phyloP scores from a whole-genome alignment of 106 monocot species.

The Acorus gramineus region DNA sequence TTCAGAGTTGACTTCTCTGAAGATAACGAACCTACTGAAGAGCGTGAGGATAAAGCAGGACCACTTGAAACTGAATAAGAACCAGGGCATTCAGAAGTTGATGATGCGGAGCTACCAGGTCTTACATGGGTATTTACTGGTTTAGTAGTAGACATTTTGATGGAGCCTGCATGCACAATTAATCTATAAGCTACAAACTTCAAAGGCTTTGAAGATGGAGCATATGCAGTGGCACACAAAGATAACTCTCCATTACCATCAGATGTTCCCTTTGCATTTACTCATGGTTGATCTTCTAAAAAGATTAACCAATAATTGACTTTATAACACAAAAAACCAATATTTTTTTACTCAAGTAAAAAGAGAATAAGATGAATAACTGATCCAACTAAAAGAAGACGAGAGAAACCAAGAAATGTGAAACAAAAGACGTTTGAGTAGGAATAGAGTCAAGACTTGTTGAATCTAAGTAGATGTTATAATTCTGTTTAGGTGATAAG shows the following conservation, averaged over 20 bases:
- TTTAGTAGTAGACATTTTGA: constrained; percentile 18
- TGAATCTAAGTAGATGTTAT: no score
- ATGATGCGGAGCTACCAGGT: constrained; percentile 41
- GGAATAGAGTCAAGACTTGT: no score
- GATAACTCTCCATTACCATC: constrained; percentile 7
- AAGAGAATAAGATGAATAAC: no score
- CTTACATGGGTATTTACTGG: constrained; percentile 14
- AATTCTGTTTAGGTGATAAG: not conserved
- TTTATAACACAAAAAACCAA: no score
- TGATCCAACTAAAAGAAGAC: no score
- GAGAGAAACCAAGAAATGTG: no score
- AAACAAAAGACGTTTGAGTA: no score
- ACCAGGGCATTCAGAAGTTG: constrained; percentile 30
- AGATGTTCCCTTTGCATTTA: constrained; percentile 8
- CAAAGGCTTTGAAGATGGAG: constrained; percentile 2
- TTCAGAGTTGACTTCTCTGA: constrained; percentile 85
- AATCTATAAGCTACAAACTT: no score
- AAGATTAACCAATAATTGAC: no score
- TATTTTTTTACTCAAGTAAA: no score
- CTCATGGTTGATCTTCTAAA: constrained; percentile 15
- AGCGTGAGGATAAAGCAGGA: constrained; percentile 61
- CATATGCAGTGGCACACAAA: constrained; percentile 16
- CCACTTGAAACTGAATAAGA: constrained; percentile 33
- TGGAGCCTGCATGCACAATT: constrained; percentile 8
- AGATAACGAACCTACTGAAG: constrained; percentile 64